Evolutionary conservation across 441 rosid genomes (phyloP), one percentile per base, ranked within the genome.

Genomic region (Capsella rubella): DNA sequence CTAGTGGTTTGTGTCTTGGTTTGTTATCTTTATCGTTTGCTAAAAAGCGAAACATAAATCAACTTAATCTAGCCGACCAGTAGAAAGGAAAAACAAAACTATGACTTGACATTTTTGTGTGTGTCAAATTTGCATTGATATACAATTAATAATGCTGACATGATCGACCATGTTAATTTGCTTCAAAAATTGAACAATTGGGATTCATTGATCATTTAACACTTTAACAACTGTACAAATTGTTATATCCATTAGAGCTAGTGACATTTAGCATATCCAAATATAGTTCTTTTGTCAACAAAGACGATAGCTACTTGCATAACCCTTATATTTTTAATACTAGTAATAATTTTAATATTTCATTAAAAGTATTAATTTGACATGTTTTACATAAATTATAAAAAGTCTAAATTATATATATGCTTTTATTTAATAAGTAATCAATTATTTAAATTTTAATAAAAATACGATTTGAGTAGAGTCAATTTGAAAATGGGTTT

Each of bases 21-120:
- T 4, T 7, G 3, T 65, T 42, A 29, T 55, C 43, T 74, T 51
- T 74, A n/a, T 32, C 56, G 12, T 32, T 40, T 52, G 29, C 32
- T n/a, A 13, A 45, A 68, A 75, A 74, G 74, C 3, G 3, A 60
- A 59, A 34, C 53, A 55, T 43, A 43, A 60, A 68, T 68, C 15
- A 75, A 62, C 35, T 28, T 46, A 69, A 54, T 68, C 69, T 45
- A 50, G 42, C 74, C 74, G 70, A 54, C 65, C 65, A 69, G 0
- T 27, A 12, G 5, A 53, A 67, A 43, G 8, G 21, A 51, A 14
- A 31, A n/a, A 58, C 15, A 15, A n/a, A 21, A 21, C 2, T 43
- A 60, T 67, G 55, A 15, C 49, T 37, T 73, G 47, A 11, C 13
- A 31, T 60, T 39, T 37, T 39, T 55, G 2, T 62, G n/a, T 28